A percentile compares a stretch with the other conserved stretches of the same genome.
Conservation (phyloP, 768 basidiomycete species). For the Leccinum olivaceopallidum region DNA sequence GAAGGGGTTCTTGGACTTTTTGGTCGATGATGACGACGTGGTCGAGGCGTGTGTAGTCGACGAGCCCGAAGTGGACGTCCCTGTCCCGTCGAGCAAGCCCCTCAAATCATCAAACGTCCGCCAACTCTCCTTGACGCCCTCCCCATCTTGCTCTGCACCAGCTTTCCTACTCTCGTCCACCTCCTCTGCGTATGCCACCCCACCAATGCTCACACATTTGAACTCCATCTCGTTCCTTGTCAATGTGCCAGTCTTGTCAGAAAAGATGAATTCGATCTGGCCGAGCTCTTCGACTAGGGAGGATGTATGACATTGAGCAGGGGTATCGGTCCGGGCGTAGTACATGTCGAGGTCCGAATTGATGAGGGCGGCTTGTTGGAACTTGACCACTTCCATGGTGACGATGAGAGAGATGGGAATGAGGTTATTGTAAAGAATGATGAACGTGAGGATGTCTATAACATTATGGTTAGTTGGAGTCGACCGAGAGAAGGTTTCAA, state of each 20-base stretch:
- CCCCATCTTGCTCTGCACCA: slow-evolving; percentile 43
- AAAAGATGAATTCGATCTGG: slow-evolving; percentile 96
- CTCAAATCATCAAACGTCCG: slow-evolving; percentile 78
- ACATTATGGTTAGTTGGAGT: slow-evolving; percentile 10
- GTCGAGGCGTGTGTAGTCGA: not conserved
- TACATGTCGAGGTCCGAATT: slow-evolving; percentile 99
- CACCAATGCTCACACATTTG: slow-evolving; percentile 84
- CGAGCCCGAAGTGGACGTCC: not conserved
- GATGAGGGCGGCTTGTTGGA: slow-evolving; percentile 95
- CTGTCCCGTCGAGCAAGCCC: slow-evolving; percentile 46
- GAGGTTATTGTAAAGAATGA: slow-evolving; percentile 98
- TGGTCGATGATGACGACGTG: slow-evolving; percentile 9
- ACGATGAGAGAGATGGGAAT: slow-evolving; percentile 99
- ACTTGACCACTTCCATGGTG: slow-evolving; percentile 99
- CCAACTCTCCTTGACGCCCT: slow-evolving; percentile 56
- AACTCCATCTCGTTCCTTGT: slow-evolving; percentile 99
- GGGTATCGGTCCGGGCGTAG: slow-evolving; percentile 70
- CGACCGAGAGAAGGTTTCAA: not conserved
- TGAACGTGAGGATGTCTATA: slow-evolving; percentile 93
- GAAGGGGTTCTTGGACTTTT: slow-evolving; percentile 54
- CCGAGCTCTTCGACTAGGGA: slow-evolving; percentile 98
- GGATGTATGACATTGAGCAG: slow-evolving; percentile 96
- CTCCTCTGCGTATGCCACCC: slow-evolving; percentile 84
- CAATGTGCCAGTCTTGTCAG: slow-evolving; percentile 92
- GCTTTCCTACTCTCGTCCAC: slow-evolving; percentile 86